Conservation (phyloP, 768 basidiomycete genomes). For the Auriscalpium vulgare region DNA sequence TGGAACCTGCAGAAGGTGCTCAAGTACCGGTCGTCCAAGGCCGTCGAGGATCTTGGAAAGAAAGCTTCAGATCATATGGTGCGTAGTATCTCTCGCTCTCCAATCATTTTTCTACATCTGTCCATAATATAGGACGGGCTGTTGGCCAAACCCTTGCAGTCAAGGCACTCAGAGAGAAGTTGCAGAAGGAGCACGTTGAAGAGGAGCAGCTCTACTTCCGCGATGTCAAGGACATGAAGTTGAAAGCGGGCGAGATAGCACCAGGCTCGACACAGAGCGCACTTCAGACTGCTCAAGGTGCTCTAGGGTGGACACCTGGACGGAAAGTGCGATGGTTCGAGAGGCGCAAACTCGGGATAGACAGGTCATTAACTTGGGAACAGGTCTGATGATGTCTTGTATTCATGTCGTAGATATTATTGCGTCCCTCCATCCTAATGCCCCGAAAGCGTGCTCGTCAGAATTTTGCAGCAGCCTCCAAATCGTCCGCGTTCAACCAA, state of each 20-base stretch:
- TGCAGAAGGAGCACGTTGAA: slow-evolving; percentile 1
- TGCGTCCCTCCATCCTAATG: not conserved
- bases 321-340: slow-evolving; percentile 14
- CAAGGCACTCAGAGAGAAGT: slow-evolving; percentile 8
- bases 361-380: slow-evolving; percentile 12
- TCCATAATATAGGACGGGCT: slow-evolving; percentile 7
- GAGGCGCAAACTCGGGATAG: slow-evolving; percentile 13
- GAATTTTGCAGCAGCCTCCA: slow-evolving; percentile 32
- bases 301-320: slow-evolving; percentile 12
- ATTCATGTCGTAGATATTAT: slow-evolving; percentile 5
- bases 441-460: not conserved
- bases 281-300: slow-evolving; percentile 8
- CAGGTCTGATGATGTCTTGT: slow-evolving; percentile 3
- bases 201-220: slow-evolving; percentile 14
- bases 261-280: slow-evolving; percentile 13
- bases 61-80: slow-evolving; percentile 65
- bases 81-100: slow-evolving; percentile 21
- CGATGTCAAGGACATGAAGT: slow-evolving; percentile 13
- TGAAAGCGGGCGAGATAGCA: slow-evolving; percentile 15
- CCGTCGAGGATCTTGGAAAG: slow-evolving; percentile 38
- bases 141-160: slow-evolving; percentile 14
- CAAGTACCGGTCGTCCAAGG: slow-evolving; percentile 44
- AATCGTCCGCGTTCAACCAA: slow-evolving; percentile 47
- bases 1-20: slow-evolving; percentile 73
- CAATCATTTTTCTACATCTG: too few relatives aligned